These are phyloP conservation scores for Tetrahymena malaccensis DNA, from an alignment of 73 alveolate genomes.

Conservation along the genomic window DNA sequence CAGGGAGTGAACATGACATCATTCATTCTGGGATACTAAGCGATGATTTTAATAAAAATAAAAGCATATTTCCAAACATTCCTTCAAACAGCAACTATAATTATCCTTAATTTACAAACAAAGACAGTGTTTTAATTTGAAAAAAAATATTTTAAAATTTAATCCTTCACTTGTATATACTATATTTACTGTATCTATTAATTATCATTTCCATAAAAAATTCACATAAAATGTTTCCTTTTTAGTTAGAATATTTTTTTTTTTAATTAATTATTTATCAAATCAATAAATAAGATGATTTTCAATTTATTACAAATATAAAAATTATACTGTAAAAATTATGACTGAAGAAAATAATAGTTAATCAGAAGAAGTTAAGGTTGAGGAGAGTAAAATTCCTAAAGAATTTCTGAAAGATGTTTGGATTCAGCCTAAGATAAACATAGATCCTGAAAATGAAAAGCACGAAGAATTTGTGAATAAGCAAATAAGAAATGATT, in stretches of 20 bases:
- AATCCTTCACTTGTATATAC: no score
- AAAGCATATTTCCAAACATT: neutral
- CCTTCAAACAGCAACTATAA: neutral
- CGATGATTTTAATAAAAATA: neutral
- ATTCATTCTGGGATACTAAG: neutral
- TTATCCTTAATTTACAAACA: neutral
- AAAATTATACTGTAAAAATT: neutral
- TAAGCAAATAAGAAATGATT: neutral
- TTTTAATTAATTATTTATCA: neutral
- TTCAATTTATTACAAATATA: neutral
- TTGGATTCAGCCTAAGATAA: neutral
- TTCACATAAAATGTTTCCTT: neutral
- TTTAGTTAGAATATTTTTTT: neutral
- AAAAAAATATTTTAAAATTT: neutral
- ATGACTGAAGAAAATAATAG: neutral
- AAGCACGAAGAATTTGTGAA: neutral
- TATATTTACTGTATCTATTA: no score
- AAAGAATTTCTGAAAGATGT: neutral
- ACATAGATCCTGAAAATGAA: neutral
- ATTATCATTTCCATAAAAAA: no score
- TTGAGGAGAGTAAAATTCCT: neutral
- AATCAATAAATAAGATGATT: no score
- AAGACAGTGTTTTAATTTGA: neutral
- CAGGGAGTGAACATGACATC: neutral
- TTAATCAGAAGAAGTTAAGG: neutral